Conservation (phyloP, 2,329 filamentous ascomycete genomes). For the Pyrenochaeta sp. region DNA sequence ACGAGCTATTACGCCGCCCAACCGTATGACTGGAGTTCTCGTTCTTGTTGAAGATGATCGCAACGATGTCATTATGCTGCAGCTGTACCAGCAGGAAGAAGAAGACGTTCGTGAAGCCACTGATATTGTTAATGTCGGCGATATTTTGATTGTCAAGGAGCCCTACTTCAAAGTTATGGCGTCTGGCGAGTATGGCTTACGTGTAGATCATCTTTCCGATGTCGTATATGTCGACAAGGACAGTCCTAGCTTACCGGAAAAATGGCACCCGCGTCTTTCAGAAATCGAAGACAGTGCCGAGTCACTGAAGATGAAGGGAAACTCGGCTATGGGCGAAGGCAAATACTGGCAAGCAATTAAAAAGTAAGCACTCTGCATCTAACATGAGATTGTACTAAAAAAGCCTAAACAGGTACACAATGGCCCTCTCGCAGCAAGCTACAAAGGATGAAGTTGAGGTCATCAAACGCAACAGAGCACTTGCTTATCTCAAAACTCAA, state of each 20-base stretch:
- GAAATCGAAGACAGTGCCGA: slow-evolving; percentile 9
- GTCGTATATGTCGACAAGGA: slow-evolving; percentile 49
- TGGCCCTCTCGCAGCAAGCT: not conserved
- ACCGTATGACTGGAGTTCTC: slow-evolving; percentile 14
- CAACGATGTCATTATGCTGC: slow-evolving; percentile 9
- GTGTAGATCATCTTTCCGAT: slow-evolving; percentile 64
- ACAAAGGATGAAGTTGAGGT: slow-evolving; percentile 44
- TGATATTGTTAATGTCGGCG: slow-evolving; percentile 43
- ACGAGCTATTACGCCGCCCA: slow-evolving; percentile 36
- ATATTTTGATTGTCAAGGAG: slow-evolving; percentile 53
- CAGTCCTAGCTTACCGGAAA: slow-evolving; percentile 52
- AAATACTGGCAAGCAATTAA: slow-evolving; percentile 25
- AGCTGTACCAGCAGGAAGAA: slow-evolving; percentile 47
- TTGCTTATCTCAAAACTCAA: slow-evolving; percentile 44
- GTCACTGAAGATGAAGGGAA: slow-evolving; percentile 19
- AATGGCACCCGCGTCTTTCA: slow-evolving; percentile 41
- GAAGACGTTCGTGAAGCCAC: slow-evolving; percentile 25
- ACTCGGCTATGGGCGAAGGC: slow-evolving; percentile 12
- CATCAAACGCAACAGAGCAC: slow-evolving; percentile 48
- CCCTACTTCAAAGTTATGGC: slow-evolving; percentile 59
- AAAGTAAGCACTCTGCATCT: slow-evolving; percentile 7
- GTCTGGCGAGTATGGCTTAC: slow-evolving; percentile 54
- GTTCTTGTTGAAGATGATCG: slow-evolving; percentile 19
- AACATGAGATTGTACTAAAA: not conserved
- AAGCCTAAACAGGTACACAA: slow-evolving; percentile 53